These are phyloP conservation scores for Entrophospora sp. DNA, from an alignment of 192 early-diverging fungal species.

Conservation along the genomic window DNA sequence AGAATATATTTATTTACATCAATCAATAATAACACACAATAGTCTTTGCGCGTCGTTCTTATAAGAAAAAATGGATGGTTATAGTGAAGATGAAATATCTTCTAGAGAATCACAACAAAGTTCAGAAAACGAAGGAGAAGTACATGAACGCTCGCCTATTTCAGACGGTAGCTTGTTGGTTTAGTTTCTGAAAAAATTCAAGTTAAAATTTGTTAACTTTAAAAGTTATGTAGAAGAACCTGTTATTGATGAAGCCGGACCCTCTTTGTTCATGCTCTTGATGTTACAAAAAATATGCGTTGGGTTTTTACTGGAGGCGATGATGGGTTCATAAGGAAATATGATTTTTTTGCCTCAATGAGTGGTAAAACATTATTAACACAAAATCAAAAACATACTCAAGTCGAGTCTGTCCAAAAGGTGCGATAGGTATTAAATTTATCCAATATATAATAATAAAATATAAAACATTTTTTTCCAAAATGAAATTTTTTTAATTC, in stretches of 20 bases:
- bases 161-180: background rate
- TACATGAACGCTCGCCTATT: background rate
- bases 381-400: slow-evolving; percentile 73
- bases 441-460: background rate
- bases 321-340: slow-evolving; percentile 93
- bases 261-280: slow-evolving; percentile 48
- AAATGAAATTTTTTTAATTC: background rate
- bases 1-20: too few species aligned
- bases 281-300: slow-evolving; percentile 60
- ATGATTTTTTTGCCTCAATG: slow-evolving; percentile 81
- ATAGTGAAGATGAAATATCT: background rate
- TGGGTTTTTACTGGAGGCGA: slow-evolving; percentile 82
- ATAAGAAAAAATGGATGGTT: background rate
- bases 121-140: slow-evolving; percentile 5
- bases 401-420: slow-evolving; percentile 79
- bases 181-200: background rate
- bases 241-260: background rate
- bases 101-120: slow-evolving; percentile 8
- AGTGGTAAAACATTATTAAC: slow-evolving; percentile 77
- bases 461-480: background rate
- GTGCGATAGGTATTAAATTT: slow-evolving; percentile 24
- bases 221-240: background rate
- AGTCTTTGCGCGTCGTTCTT: too few species aligned
- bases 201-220: background rate
- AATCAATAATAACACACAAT: too few species aligned